Conservation (phyloP, 2,329 filamentous ascomycete genomes). For the Xylaria sp. region DNA sequence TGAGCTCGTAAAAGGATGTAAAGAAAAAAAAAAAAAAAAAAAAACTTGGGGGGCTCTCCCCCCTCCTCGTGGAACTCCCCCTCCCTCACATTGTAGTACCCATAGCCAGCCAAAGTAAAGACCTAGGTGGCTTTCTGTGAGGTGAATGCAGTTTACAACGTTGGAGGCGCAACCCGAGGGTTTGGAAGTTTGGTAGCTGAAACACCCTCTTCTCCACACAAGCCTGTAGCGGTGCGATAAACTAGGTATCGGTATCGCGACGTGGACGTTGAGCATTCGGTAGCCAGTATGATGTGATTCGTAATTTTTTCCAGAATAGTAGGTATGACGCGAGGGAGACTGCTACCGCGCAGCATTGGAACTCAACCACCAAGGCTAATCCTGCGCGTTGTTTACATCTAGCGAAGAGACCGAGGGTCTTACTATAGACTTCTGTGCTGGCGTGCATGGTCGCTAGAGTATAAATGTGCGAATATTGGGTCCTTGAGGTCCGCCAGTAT, state of each 20-base stretch:
- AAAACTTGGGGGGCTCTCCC: conserved; percentile 2
- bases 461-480: too few relatives aligned
- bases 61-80: conserved; percentile 9
- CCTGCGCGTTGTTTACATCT: neutral
- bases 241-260: conserved; percentile 21
- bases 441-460: neutral
- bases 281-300: conserved; percentile 18
- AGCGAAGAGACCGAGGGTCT: neutral
- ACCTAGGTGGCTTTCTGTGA: conserved; percentile 5
- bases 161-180: conserved; percentile 17
- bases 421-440: neutral
- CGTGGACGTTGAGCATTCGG: conserved; percentile 7
- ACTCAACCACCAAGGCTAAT: neutral
- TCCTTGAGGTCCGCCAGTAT: neutral
- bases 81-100: conserved; percentile 18
- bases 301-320: neutral
- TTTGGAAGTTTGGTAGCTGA: conserved; percentile 25
- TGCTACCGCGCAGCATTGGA: too few relatives aligned
- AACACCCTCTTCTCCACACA: conserved; percentile 26
- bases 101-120: neutral
- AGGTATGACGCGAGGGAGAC: conserved; percentile 1
- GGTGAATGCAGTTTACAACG: neutral
- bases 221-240: conserved; percentile 6
- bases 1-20: neutral
- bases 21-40: neutral